phyloP scores from a whole-genome alignment of 1,284 basidiomycete genomes.

The Apiotrichum gamsii region DNA sequence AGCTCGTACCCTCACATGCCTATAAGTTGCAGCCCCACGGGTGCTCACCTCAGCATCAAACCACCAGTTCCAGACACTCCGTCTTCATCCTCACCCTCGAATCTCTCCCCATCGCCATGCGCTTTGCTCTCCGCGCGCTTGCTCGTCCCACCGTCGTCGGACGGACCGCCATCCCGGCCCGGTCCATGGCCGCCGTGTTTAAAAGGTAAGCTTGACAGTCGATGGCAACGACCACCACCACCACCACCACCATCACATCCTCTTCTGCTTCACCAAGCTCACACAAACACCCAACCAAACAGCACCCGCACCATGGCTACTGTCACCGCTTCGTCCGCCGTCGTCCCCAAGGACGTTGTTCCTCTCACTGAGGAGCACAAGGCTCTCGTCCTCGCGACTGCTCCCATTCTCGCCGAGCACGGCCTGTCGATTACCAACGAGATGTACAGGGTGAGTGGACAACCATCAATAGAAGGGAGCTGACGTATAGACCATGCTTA shows the following conservation, averaged over 20 bases:
- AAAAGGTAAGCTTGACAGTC: neutral
- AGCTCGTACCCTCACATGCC: no score
- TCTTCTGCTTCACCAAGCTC: no score
- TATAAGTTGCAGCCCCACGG: no score
- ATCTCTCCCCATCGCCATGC: neutral
- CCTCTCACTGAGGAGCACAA: conserved; percentile 30
- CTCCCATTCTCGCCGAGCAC: conserved; percentile 32
- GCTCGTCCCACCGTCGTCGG: neutral
- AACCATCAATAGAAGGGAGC: no score
- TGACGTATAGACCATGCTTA: conserved; percentile 25
- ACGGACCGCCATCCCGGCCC: neutral
- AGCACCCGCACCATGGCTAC: conserved; percentile 7
- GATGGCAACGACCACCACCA: no score
- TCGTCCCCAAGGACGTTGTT: conserved; percentile 14
- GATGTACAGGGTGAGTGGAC: conserved; percentile 23
- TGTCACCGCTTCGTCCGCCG: neutral
- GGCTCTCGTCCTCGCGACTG: conserved; percentile 32
- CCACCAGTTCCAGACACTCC: no score
- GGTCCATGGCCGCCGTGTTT: neutral
- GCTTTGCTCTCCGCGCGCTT: neutral
- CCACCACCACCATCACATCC: no score
- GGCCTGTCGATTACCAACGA: conserved; percentile 31
- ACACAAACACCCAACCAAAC: neutral
- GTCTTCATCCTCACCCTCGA: no score
- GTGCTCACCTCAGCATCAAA: no score